Evolutionary conservation across 169 alveolate genomes (phyloP).

Genomic region (Babesia bigemina): DNA sequence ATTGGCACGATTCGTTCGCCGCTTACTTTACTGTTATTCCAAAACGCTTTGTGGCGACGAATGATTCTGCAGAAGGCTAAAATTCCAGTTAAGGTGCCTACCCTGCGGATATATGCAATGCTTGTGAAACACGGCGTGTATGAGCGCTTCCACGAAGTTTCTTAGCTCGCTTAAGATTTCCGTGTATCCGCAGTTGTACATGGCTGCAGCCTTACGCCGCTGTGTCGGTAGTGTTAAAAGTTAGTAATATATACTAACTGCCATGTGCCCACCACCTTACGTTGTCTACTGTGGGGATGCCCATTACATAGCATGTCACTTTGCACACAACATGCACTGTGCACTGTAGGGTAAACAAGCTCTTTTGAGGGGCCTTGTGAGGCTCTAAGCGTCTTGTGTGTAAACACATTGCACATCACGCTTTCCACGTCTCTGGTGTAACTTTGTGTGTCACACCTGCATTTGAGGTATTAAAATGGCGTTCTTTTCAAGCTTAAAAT

Average conservation of each 20-base stretch:
- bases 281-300: no score
- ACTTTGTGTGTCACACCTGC: no score
- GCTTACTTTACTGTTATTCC: constrained; percentile 20
- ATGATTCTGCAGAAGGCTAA: neutral
- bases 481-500: no score
- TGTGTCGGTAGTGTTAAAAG: neutral
- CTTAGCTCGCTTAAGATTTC: constrained; percentile 3
- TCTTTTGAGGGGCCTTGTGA: no score
- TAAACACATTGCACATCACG: no score
- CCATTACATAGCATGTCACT: no score
- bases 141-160: constrained; percentile 6
- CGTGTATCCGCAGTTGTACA: constrained; percentile 5
- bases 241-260: neutral
- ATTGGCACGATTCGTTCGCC: neutral
- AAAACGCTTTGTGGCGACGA: neutral
- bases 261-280: neutral
- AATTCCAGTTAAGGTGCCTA: neutral
- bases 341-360: no score
- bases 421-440: no score
- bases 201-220: neutral
- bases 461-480: no score
- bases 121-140: constrained; percentile 16
- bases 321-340: no score
- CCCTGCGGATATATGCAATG: constrained; percentile 25
- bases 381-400: no score